A percentile compares a stretch with the other conserved stretches of the same genome.
Evolutionary conservation across 2,329 filamentous ascomycete species (phyloP).

Genomic region (Orbilia ellipsospora): DNA sequence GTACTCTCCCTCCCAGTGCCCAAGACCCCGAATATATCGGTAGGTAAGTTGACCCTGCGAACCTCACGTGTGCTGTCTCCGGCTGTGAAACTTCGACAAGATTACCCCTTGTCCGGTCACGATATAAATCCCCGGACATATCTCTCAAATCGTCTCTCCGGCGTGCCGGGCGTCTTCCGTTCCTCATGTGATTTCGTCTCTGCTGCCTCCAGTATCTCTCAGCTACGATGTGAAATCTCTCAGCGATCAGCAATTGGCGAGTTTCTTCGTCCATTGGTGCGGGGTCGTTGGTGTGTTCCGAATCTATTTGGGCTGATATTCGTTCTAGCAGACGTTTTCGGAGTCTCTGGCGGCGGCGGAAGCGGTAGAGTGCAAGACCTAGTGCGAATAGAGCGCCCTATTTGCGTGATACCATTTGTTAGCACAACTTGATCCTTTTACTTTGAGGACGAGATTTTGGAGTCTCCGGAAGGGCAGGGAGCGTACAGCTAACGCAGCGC

Average conservation of each 20-base stretch:
- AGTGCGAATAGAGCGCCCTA: slow-evolving; percentile 48
- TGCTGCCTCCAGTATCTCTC: slow-evolving; percentile 52
- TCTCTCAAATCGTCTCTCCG: slow-evolving; percentile 52
- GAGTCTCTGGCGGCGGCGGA: slow-evolving; percentile 46
- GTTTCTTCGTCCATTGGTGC: slow-evolving; percentile 32
- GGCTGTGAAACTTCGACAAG: slow-evolving; percentile 16
- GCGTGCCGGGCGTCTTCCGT: slow-evolving; percentile 36
- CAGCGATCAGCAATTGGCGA: slow-evolving; percentile 31
- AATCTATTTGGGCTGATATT: slow-evolving; percentile 34
- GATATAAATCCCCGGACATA: slow-evolving; percentile 50
- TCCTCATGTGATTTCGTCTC: slow-evolving; percentile 31
- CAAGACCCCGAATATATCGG: slow-evolving; percentile 39
- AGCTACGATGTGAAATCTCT: slow-evolving; percentile 48
- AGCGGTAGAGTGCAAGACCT: slow-evolving; percentile 49
- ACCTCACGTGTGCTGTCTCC: slow-evolving; percentile 35
- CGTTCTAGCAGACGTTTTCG: slow-evolving; percentile 40
- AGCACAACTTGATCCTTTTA: neutral
- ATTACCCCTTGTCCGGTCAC: slow-evolving; percentile 19
- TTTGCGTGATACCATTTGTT: neutral
- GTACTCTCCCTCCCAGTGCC: slow-evolving; percentile 1
- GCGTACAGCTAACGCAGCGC: slow-evolving; percentile 50
- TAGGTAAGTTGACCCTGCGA: slow-evolving; percentile 43
- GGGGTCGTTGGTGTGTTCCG: slow-evolving; percentile 28
- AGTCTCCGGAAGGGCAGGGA: neutral
- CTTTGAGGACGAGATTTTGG: neutral